These are phyloP conservation scores for Tricladium varicosporioides DNA, from an alignment of 2,329 filamentous ascomycete species.

Conservation along the genomic window DNA sequence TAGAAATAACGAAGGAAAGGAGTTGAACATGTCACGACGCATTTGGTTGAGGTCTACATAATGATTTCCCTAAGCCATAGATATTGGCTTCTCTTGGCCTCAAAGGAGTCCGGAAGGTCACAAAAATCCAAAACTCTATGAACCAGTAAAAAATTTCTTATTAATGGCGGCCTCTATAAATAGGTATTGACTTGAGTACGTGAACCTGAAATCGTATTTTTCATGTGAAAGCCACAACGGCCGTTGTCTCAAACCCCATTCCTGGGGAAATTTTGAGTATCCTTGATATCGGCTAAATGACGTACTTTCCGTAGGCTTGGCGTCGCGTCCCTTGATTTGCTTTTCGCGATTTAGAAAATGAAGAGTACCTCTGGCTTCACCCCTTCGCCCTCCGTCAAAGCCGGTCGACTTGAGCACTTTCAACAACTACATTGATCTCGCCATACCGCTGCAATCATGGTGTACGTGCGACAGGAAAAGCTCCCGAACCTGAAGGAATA, in stretches of 20 bases:
- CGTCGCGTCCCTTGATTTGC: slow-evolving; percentile 15
- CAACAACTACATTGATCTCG: not conserved
- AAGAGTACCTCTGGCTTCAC: not conserved
- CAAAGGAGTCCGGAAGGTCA: slow-evolving; percentile 12
- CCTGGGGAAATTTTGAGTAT: not conserved
- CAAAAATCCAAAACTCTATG: slow-evolving; percentile 10
- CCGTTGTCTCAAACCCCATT: not conserved
- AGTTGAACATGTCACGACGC: slow-evolving; percentile 28
- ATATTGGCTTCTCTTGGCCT: slow-evolving; percentile 6
- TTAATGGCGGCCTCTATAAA: no score
- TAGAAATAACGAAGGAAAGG: slow-evolving; percentile 26
- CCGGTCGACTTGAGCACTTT: no score
- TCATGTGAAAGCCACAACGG: no score
- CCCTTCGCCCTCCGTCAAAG: no score
- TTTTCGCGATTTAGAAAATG: slow-evolving; percentile 2
- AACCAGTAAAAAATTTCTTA: not conserved
- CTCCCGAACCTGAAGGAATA: slow-evolving; percentile 88
- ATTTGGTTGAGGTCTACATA: slow-evolving; percentile 32
- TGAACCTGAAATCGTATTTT: no score
- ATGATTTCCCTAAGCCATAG: slow-evolving; percentile 20
- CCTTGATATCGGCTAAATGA: slow-evolving; percentile 15
- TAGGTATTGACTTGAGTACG: no score
- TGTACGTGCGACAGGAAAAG: slow-evolving; percentile 90
- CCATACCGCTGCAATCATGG: slow-evolving; percentile 56
- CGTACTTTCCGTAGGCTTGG: slow-evolving; percentile 10